A percentile compares a stretch with the other conserved stretches of the same genome.
Evolutionary conservation across 2,329 filamentous ascomycete species (phyloP).

Genomic region (Aspergillus vadensis): DNA sequence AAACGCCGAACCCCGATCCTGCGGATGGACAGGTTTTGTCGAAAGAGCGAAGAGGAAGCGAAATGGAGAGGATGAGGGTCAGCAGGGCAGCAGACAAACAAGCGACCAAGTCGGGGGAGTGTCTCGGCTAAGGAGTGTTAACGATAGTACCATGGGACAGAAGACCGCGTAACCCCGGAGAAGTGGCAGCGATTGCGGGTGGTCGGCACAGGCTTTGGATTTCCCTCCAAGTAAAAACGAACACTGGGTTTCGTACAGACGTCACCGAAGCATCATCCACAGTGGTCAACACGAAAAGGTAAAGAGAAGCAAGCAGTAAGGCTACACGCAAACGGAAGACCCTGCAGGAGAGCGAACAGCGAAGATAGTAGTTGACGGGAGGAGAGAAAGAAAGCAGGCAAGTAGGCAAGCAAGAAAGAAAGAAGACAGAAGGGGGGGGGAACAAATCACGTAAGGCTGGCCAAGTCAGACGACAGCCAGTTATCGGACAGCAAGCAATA

Average conservation of each 20-base stretch:
- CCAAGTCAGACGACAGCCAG: conserved; percentile 11
- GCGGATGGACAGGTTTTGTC: conserved; percentile 6
- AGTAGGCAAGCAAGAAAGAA: not conserved
- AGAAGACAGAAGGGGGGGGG: not conserved
- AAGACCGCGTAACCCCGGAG: conserved; percentile 22
- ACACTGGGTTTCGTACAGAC: conserved; percentile 7
- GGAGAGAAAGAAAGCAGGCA: not conserved
- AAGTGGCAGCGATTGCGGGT: conserved; percentile 12
- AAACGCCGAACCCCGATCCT: conserved; percentile 15
- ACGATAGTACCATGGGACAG: conserved; percentile 27
- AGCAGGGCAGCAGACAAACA: conserved; percentile 13
- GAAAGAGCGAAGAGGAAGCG: conserved; percentile 3
- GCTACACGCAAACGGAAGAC: not conserved
- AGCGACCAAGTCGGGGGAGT: conserved; percentile 2
- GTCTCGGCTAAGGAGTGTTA: conserved; percentile 20
- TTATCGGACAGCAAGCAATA: not conserved
- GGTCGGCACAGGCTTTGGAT: not conserved
- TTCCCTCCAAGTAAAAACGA: not conserved
- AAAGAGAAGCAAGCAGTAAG: not conserved
- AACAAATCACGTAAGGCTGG: conserved; percentile 9
- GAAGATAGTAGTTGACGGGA: not conserved
- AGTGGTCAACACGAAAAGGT: not conserved
- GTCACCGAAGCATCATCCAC: conserved; percentile 22
- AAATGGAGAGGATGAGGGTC: conserved; percentile 9
- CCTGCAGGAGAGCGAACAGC: not conserved